Evolutionary conservation across 176 grass and related monocot species (phyloP).

Genomic region (Thalia dealbata): DNA sequence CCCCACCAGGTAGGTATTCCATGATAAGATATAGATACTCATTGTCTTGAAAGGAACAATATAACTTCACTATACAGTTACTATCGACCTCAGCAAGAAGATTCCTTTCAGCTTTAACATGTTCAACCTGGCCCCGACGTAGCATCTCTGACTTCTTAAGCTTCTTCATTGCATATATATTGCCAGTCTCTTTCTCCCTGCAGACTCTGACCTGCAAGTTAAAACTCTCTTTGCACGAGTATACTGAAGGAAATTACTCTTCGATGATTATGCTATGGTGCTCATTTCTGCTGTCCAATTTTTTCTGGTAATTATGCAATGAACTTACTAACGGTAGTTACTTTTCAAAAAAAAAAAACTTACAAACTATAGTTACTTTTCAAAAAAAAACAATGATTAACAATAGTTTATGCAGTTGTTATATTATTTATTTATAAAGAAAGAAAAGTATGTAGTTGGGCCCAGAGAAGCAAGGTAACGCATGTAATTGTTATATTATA

Average conservation of each 20-base stretch:
- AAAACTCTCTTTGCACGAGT: not conserved
- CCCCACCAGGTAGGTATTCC: constrained; percentile 95
- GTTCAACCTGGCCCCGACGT: constrained; percentile 97
- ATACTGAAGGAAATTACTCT: not conserved
- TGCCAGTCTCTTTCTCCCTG: constrained; percentile 69
- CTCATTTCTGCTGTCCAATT: not conserved
- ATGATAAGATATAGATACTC: constrained; percentile 94
- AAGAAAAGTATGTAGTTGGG: not conserved
- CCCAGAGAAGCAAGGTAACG: too few relatives aligned
- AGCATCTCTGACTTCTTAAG: constrained; percentile 98
- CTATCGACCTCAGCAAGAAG: constrained; percentile 95
- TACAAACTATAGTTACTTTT: too few relatives aligned
- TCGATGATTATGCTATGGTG: not conserved
- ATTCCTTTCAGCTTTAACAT: constrained; percentile 98
- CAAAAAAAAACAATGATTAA: too few relatives aligned
- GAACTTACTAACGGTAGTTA: too few relatives aligned
- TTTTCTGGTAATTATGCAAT: not conserved
- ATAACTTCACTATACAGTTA: constrained; percentile 91
- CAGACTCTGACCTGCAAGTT: constrained; percentile 87
- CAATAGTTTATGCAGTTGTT: not conserved
- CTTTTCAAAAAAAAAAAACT: too few relatives aligned
- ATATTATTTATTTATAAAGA: too few relatives aligned
- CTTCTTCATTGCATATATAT: constrained; percentile 98
- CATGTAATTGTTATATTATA: too few relatives aligned
- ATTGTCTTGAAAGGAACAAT: constrained; percentile 91